Conservation (phyloP, 352 stramenopile species). For the Aphanomyces cochlioides region DNA sequence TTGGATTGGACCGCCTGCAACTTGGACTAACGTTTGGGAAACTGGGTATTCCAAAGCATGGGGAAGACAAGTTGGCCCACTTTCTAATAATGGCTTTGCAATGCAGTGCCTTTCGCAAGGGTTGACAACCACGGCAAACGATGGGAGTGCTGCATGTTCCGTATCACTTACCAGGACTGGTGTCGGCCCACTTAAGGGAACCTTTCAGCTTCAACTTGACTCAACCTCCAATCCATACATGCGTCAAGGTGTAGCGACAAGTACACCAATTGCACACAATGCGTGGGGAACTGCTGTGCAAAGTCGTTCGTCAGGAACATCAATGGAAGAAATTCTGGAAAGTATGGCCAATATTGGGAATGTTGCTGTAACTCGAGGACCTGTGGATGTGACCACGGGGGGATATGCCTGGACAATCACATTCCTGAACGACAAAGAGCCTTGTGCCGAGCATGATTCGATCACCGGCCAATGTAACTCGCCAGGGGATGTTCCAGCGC, state of each 20-base stretch:
- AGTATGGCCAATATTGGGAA: slow-evolving; percentile 92
- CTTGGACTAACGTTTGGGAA: slow-evolving; percentile 89
- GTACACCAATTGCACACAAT: slow-evolving; percentile 88
- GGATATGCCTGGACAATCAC: slow-evolving; percentile 94
- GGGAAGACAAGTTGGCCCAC: slow-evolving; percentile 93
- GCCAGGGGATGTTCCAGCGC: slow-evolving; percentile 87
- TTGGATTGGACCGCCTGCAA: slow-evolving; percentile 80
- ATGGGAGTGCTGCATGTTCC: slow-evolving; percentile 51
- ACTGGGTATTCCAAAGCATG: slow-evolving; percentile 94
- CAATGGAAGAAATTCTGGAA: slow-evolving; percentile 95
- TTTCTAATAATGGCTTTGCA: slow-evolving; percentile 44
- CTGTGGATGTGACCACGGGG: slow-evolving; percentile 82
- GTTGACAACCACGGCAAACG: slow-evolving; percentile 55
- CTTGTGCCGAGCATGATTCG: slow-evolving; percentile 52
- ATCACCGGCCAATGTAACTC: slow-evolving; percentile 83
- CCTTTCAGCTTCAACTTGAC: slow-evolving; percentile 89
- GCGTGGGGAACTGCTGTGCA: slow-evolving; percentile 83
- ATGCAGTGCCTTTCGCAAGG: slow-evolving; percentile 60
- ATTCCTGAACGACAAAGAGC: slow-evolving; percentile 86
- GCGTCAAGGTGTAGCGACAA: slow-evolving; percentile 59
- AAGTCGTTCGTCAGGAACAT: slow-evolving; percentile 87
- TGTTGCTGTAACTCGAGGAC: slow-evolving; percentile 84
- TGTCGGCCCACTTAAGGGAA: slow-evolving; percentile 86
- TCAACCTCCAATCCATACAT: slow-evolving; percentile 64
- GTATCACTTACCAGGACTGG: slow-evolving; percentile 36